Evolutionary conservation across 192 early-diverging fungal genomes (phyloP).

Genomic region (Coemansia javaensis): DNA sequence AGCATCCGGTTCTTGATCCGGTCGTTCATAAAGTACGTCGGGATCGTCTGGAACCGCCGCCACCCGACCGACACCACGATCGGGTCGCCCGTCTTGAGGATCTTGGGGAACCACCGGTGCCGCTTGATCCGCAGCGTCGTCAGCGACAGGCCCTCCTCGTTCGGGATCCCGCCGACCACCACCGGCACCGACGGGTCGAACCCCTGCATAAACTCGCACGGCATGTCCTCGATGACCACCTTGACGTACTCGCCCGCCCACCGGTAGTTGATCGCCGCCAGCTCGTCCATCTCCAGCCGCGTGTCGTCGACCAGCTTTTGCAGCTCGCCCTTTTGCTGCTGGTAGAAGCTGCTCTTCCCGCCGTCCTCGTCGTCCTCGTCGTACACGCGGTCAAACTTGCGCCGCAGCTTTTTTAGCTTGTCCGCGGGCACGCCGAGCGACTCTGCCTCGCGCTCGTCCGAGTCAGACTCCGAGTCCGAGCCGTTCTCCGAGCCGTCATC

Average conservation of each 20-base stretch:
- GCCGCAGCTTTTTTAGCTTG: slow-evolving; percentile 85
- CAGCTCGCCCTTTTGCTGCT: slow-evolving; percentile 84
- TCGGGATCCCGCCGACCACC: slow-evolving; percentile 80
- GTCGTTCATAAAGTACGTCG: slow-evolving; percentile 89
- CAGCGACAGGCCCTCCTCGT: slow-evolving; percentile 92
- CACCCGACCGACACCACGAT: slow-evolving; percentile 96
- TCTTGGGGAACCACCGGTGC: slow-evolving; percentile 94
- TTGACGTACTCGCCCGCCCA: slow-evolving; percentile 92
- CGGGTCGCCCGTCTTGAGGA: slow-evolving; percentile 97
- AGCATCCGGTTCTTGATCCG: slow-evolving; percentile 94
- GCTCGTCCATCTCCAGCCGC: slow-evolving; percentile 79
- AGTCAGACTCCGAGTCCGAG: too few species aligned
- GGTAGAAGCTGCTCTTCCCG: slow-evolving; percentile 75
- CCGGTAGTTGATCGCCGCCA: slow-evolving; percentile 86
- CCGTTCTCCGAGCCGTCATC: slow-evolving; percentile 52
- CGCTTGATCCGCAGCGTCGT: slow-evolving; percentile 95
- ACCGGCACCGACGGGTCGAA: slow-evolving; percentile 91
- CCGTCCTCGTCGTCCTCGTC: slow-evolving; percentile 68
- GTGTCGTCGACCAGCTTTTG: slow-evolving; percentile 79
- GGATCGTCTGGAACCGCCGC: slow-evolving; percentile 96
- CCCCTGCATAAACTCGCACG: slow-evolving; percentile 89
- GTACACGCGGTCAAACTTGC: slow-evolving; percentile 91
- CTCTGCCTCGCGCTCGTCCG: slow-evolving; percentile 48
- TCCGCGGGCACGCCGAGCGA: slow-evolving; percentile 62
- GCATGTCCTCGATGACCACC: slow-evolving; percentile 84